Conservation (phyloP, 345 rosid genomes). For the Abelmoschus esculentus region DNA sequence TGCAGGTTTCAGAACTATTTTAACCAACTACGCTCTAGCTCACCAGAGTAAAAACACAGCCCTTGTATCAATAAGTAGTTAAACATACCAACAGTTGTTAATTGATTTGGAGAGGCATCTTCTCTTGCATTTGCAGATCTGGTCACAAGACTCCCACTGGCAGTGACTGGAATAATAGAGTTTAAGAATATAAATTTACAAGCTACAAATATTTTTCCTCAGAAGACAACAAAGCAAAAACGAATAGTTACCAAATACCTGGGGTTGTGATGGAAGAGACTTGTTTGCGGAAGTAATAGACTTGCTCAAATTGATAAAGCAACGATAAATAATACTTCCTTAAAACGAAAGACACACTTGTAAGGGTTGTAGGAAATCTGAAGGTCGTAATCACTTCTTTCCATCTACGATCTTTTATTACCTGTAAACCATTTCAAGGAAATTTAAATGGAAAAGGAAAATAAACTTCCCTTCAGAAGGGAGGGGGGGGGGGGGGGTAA, state of each 20-base stretch:
- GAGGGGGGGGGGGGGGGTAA: no score
- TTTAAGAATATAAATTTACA: background rate
- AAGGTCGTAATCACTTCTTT: conserved; percentile 70
- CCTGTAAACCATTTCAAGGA: conserved; percentile 34
- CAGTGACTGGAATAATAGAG: conserved; percentile 18
- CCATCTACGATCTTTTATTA: conserved; percentile 72
- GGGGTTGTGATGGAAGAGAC: conserved; percentile 28
- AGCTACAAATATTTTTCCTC: background rate
- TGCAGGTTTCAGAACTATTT: background rate
- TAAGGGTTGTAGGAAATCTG: conserved; percentile 74
- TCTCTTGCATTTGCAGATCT: conserved; percentile 27
- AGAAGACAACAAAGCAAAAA: background rate
- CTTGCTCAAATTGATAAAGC: conserved; percentile 66
- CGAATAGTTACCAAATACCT: conserved; percentile 20
- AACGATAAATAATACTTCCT: conserved; percentile 68
- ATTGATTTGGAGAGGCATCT: conserved; percentile 17
- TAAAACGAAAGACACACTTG: conserved; percentile 78
- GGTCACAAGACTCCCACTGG: conserved; percentile 20
- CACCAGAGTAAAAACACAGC: background rate
- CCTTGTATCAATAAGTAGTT: background rate
- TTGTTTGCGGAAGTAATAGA: conserved; percentile 48
- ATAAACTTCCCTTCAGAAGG: background rate
- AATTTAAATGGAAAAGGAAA: background rate
- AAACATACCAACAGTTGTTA: conserved; percentile 19
- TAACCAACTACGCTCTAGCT: background rate